phyloP scores from a whole-genome alignment of 2,329 filamentous ascomycete genomes.

The Trichoderma pleuroti region DNA sequence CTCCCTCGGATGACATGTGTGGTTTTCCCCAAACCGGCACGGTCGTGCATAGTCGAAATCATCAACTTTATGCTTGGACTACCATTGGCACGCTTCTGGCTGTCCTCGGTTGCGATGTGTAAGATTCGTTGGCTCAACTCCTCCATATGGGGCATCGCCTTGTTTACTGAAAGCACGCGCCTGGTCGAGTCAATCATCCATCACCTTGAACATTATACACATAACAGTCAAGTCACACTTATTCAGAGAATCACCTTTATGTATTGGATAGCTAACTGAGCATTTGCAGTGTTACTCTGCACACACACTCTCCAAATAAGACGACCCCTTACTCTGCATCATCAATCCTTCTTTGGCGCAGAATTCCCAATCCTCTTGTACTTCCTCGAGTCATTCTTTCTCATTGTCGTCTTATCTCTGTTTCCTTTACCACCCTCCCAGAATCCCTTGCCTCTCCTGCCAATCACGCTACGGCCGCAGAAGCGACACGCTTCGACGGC shows the following conservation, averaged over 20 bases:
- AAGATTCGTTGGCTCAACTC: neutral
- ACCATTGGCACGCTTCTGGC: neutral
- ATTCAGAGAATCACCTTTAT: neutral
- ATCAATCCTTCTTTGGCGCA: constrained; percentile 19
- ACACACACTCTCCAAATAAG: neutral
- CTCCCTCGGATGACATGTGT: neutral
- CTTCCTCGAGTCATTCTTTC: constrained; percentile 71
- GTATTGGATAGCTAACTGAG: neutral
- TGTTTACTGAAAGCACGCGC: neutral
- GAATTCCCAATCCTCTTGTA: constrained; percentile 56
- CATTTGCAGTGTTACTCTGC: neutral
- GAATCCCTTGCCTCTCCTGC: constrained; percentile 64
- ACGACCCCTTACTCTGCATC: neutral
- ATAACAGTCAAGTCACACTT: neutral
- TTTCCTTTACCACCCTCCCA: constrained; percentile 87
- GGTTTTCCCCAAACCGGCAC: neutral
- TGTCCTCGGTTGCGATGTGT: neutral
- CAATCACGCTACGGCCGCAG: constrained; percentile 67
- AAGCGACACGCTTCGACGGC: constrained; percentile 70
- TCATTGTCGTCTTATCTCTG: constrained; percentile 68
- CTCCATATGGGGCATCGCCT: neutral
- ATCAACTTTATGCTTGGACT: neutral
- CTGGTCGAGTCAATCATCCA: neutral
- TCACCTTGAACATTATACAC: neutral
- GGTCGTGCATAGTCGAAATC: neutral